phyloP scores from a whole-genome alignment of 306 rosid species.

The Vachellia collinsii region DNA sequence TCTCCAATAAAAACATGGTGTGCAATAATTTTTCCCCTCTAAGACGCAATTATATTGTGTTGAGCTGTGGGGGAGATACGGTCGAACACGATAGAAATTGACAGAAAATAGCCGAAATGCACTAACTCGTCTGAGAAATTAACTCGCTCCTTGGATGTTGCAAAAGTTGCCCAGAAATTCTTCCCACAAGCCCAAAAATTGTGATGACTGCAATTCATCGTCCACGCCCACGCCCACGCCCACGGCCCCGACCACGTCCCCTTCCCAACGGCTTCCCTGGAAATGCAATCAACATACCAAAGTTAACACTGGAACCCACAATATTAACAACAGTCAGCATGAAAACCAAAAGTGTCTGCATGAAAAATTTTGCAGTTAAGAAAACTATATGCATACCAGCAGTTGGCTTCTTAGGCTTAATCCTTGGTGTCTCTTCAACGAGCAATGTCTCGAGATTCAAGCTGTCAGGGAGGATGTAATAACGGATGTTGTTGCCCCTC shows the following conservation, averaged over 20 bases:
- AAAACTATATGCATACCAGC: not conserved
- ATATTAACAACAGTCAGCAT: not conserved
- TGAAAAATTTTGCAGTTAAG: not conserved
- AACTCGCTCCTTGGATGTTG: not conserved
- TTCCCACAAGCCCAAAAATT: not conserved
- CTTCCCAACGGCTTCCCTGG: slow-evolving; percentile 10
- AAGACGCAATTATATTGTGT: not conserved
- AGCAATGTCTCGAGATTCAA: not conserved
- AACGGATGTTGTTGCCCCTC: slow-evolving; percentile 6
- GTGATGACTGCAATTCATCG: not conserved
- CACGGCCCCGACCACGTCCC: not conserved
- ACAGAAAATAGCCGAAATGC: not conserved
- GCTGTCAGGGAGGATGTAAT: not conserved
- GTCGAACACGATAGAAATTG: not conserved
- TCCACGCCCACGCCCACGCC: not conserved
- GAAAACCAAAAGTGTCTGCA: not conserved
- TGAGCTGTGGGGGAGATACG: not conserved
- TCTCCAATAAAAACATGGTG: not conserved
- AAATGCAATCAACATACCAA: not conserved
- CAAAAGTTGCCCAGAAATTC: not conserved
- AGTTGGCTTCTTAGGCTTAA: slow-evolving; percentile 14
- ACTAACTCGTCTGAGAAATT: not conserved
- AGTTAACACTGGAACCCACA: not conserved
- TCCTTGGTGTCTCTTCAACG: slow-evolving; percentile 2
- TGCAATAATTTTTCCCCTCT: not conserved